These are phyloP conservation scores for Retiboletus flavoniger DNA, from an alignment of 1,284 basidiomycete species.

Conservation along the genomic window DNA sequence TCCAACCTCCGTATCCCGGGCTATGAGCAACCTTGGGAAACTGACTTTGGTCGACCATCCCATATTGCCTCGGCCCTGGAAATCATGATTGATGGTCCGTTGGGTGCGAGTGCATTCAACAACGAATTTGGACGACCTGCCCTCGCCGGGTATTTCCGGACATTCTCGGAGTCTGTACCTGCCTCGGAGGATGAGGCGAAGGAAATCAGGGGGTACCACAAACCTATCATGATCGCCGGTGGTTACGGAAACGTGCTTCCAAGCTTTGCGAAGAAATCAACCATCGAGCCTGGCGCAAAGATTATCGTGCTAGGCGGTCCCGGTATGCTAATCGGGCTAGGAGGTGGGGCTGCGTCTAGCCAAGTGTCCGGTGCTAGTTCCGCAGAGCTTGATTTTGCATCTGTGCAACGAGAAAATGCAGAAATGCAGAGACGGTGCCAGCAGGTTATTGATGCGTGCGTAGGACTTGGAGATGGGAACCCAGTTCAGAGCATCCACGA, in stretches of 20 bases:
- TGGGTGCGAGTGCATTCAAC: constrained; percentile 96
- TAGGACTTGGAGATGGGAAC: constrained; percentile 63
- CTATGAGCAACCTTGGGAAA: constrained; percentile 89
- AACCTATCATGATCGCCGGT: constrained; percentile 99
- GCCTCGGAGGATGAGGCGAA: constrained; percentile 40
- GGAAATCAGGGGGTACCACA: constrained; percentile 94
- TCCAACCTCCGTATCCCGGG: constrained; percentile 92
- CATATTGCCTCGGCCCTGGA: constrained; percentile 94
- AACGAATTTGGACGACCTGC: constrained; percentile 98
- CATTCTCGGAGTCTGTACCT: constrained; percentile 76
- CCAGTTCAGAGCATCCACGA: constrained; percentile 98
- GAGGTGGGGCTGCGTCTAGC: constrained; percentile 94
- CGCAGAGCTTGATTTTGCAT: constrained; percentile 94
- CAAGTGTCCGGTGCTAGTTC: constrained; percentile 86
- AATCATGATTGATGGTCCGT: constrained; percentile 96
- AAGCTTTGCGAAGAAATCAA: constrained; percentile 73
- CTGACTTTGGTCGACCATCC: constrained; percentile 82
- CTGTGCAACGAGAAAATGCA: constrained; percentile 96
- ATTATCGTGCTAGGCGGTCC: constrained; percentile 97
- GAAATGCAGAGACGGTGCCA: constrained; percentile 98
- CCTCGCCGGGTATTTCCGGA: constrained; percentile 84
- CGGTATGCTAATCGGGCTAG: constrained; percentile 94
- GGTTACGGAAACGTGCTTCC: constrained; percentile 93
- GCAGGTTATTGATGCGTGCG: constrained; percentile 94
- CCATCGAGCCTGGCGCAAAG: constrained; percentile 76